These are phyloP conservation scores for Colletotrichum sp. DNA, from an alignment of 2,329 filamentous ascomycete species.

Conservation along the genomic window DNA sequence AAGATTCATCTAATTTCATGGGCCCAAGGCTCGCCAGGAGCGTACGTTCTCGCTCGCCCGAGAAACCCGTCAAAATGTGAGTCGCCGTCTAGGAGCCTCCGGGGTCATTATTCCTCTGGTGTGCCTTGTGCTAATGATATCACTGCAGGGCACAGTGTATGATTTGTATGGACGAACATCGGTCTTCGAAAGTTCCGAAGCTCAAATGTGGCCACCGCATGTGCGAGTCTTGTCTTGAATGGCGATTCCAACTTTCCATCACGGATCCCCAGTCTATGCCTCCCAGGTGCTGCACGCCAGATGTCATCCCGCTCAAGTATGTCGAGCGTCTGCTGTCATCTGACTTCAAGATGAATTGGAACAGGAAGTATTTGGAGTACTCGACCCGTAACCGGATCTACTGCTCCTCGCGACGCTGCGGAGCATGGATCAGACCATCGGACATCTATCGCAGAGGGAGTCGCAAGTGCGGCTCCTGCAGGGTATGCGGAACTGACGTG, in stretches of 20 bases:
- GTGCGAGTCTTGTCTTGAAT: slow-evolving; percentile 79
- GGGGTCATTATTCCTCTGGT: slow-evolving; percentile 2
- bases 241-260: slow-evolving; percentile 76
- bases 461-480: slow-evolving; percentile 73
- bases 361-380: slow-evolving; percentile 79
- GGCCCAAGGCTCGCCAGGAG: slow-evolving; percentile 4
- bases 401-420: slow-evolving; percentile 75
- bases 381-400: slow-evolving; percentile 78
- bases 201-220: slow-evolving; percentile 82
- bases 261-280: slow-evolving; percentile 84
- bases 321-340: slow-evolving; percentile 77
- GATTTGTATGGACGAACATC: slow-evolving; percentile 73
- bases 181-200: slow-evolving; percentile 67
- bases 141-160: slow-evolving; percentile 70
- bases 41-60: slow-evolving; percentile 23
- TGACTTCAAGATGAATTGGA: slow-evolving; percentile 81
- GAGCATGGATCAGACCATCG: slow-evolving; percentile 79
- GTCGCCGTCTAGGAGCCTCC: slow-evolving; percentile 7
- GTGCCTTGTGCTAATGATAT: not conserved
- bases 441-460: slow-evolving; percentile 65
- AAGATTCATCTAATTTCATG: slow-evolving; percentile 1
- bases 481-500: slow-evolving; percentile 74
- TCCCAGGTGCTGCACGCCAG: slow-evolving; percentile 77
- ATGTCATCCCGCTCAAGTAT: slow-evolving; percentile 76
- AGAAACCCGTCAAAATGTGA: slow-evolving; percentile 32